Conservation (phyloP, 2,329 filamentous ascomycete genomes). For the Pseudocercospora cruenta region DNA sequence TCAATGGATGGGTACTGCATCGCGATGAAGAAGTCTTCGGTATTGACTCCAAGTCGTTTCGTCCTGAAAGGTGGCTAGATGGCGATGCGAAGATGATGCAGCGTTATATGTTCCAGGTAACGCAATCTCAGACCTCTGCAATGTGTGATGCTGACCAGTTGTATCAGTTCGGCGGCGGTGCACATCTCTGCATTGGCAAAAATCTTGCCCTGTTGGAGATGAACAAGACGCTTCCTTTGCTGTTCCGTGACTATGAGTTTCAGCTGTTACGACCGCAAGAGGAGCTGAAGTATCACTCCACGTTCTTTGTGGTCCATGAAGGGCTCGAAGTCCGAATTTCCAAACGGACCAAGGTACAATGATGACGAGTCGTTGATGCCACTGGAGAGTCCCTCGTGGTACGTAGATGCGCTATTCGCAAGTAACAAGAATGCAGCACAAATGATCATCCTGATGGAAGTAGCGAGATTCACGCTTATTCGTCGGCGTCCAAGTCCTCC, state of each 20-base stretch:
- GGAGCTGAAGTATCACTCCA: slow-evolving; percentile 57
- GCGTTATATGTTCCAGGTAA: slow-evolving; percentile 60
- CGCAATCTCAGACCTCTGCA: slow-evolving; percentile 9
- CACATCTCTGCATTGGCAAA: slow-evolving; percentile 34
- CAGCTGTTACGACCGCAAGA: slow-evolving; percentile 56
- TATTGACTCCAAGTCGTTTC: slow-evolving; percentile 18
- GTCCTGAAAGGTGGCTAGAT: slow-evolving; percentile 30
- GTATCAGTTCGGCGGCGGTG: slow-evolving; percentile 30
- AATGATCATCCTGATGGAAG: not conserved
- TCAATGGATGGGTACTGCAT: slow-evolving; percentile 60
- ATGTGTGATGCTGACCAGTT: slow-evolving; percentile 11
- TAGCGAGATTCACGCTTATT: not conserved
- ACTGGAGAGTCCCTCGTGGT: not conserved
- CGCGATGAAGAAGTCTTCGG: slow-evolving; percentile 44
- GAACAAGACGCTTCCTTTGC: slow-evolving; percentile 36
- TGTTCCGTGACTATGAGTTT: slow-evolving; percentile 60
- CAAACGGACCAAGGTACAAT: slow-evolving; percentile 38
- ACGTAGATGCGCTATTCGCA: not conserved
- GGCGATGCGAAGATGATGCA: slow-evolving; percentile 54
- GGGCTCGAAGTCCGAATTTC: slow-evolving; percentile 56
- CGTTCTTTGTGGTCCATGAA: slow-evolving; percentile 64
- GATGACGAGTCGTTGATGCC: not conserved
- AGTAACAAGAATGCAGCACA: not conserved
- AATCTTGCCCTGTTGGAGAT: slow-evolving; percentile 35
- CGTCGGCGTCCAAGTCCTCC: not conserved